Conservation (phyloP, 208 protist species). For the Leishmania tropica region DNA sequence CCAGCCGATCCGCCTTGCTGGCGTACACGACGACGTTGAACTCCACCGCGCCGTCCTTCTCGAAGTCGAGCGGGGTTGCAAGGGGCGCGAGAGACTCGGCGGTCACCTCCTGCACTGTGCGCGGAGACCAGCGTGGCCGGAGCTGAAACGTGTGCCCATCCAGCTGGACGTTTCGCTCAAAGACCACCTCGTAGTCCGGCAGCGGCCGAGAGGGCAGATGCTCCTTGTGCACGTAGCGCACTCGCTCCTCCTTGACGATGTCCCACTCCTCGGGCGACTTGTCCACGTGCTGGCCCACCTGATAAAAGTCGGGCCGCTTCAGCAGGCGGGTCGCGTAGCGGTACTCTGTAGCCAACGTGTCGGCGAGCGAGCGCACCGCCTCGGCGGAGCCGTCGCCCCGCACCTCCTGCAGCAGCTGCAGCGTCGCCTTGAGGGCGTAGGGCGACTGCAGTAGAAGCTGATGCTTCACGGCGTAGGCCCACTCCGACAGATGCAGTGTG, state of each 20-base stretch:
- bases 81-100: slow-evolving; percentile 41
- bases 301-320: slow-evolving; percentile 79
- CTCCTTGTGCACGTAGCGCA: slow-evolving; percentile 67
- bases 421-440: slow-evolving; percentile 77
- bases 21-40: slow-evolving; percentile 58
- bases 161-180: slow-evolving; percentile 82
- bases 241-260: slow-evolving; percentile 54
- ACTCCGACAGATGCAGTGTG: slow-evolving; percentile 84
- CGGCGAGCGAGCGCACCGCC: slow-evolving; percentile 60
- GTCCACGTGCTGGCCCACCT: slow-evolving; percentile 78
- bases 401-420: slow-evolving; percentile 79
- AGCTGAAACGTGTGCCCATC: slow-evolving; percentile 82
- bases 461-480: slow-evolving; percentile 91
- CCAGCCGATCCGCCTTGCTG: slow-evolving; percentile 61
- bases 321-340: slow-evolving; percentile 66
- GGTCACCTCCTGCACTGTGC: slow-evolving; percentile 74
- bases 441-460: slow-evolving; percentile 88
- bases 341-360: slow-evolving; percentile 79
- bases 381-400: slow-evolving; percentile 78
- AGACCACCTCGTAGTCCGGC: slow-evolving; percentile 82
- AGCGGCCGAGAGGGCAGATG: slow-evolving; percentile 62
- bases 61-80: slow-evolving; percentile 60
- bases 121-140: slow-evolving; percentile 84
- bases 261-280: slow-evolving; percentile 72
- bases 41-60: slow-evolving; percentile 55